Evolutionary conservation across 495 filamentous ascomycete genomes (phyloP), one percentile per base, ranked within the genome.

Genomic region (Aspergillus haitiensis): DNA sequence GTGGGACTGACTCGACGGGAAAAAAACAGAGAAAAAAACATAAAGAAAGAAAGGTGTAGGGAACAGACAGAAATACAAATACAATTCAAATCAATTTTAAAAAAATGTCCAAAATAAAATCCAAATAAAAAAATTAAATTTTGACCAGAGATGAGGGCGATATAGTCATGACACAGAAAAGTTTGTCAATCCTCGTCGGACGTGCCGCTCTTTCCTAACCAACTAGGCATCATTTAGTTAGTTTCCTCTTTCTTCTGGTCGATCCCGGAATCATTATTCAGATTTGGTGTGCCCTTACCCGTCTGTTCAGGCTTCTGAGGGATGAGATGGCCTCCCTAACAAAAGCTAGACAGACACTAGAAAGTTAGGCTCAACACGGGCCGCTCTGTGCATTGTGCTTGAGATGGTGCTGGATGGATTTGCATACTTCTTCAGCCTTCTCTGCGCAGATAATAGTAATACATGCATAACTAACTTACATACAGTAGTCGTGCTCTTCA

Each of bases 331-430:
- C 21, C 21, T 27, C 21, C 37, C 13, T 40, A 40, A 40, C 37
- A 40, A 40, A 10, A 40, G 37, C 8, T 10, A 40, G 48, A 51
- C 16, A 21, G 45, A 48, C 45, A 21, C 12, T 11, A 37, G 10
- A 35, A 6, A 36, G 46, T 42, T 58, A 58, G 44, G 15, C 27
- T 36, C 42, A 54, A 62, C 61, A 64, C 65, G 65, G 65, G 52
- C 65, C 65, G 56, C 65, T 58, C 49, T 39, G 65, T 61, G 65
- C 65, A 62, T 61, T 60, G 61, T 62, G 61, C 61, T 64, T 46
- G 15, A 37, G 46, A 33, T 34, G 47, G 37, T 37, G 42, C 18
- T 35, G 35, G 47, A 52, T 58, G 11, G 37, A 52, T 63, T 21
- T 59, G 61, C 61, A 60, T 59, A 48, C 55, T 36, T 31, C 44